Base-by-base conservation (phyloP, 2,329 filamentous ascomycete species). In the Colletotrichum theobromicola region DNA sequence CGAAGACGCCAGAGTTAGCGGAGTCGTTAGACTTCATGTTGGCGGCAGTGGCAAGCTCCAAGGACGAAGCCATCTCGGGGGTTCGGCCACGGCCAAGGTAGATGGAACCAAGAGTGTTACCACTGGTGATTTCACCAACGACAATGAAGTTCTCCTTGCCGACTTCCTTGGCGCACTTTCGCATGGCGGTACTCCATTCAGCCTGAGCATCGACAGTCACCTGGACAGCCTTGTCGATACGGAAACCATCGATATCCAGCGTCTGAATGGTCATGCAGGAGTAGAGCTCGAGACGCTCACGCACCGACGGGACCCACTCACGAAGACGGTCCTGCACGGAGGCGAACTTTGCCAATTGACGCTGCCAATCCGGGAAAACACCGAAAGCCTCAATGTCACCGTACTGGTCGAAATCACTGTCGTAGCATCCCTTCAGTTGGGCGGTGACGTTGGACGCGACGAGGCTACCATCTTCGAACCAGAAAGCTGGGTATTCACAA, bases 151-250 rank as follows among this genome's bases (percentile, higher is more conserved):
- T 93, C 1, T 88, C 79, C 79, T 93, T 93, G 53, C 90, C 89
- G 46, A 89, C 83, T n/a, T 82, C 80, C 8, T 83, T 80, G 13
- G 91, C 91, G 79, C 91, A 93, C 53, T 88, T 83, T 42, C 91
- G 86, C 78, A 92, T 88, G 10, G 87, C 86, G 26, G 85, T 83
- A 26, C 90, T 90, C 80, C 90, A 93, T 58, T 90, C 87, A 7
- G 87, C 90, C 72, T 91, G 85, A 2, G 90, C 87, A 78, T 93
- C 92, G 7, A 92, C 87, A 0, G 91, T 92, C 15, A 90, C 88
- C 71, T 93, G 91, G 18, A 90, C 89, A 3, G 90, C 92, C 81
- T 93, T 93, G 82, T 93, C 92, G 81, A 92, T 91, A 68, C 92
- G 89, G 79, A 91, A 92, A 1, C 91, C 92, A 78, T 93, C 92